These are phyloP conservation scores for Candida tunisiensis DNA, from an alignment of 1,139 yeast species.

Conservation along the genomic window DNA sequence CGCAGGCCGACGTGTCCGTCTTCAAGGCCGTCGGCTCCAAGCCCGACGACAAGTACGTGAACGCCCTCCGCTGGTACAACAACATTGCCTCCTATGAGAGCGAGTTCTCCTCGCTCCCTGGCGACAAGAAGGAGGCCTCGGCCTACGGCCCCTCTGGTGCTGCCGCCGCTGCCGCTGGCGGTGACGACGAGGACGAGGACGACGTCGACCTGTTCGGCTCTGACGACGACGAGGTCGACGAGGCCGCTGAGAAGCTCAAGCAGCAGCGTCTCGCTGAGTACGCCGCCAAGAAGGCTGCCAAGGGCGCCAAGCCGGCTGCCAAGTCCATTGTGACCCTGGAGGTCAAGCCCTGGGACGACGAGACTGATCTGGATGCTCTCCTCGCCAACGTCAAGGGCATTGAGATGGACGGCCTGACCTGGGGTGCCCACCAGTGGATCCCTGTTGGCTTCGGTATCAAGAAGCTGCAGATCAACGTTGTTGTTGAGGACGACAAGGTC, in stretches of 20 bases:
- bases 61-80: slow-evolving; percentile 96
- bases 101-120: slow-evolving; percentile 36
- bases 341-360: slow-evolving; percentile 99
- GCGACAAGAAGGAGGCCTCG: slow-evolving; percentile 19
- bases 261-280: slow-evolving; percentile 96
- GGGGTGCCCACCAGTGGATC: slow-evolving; percentile 97
- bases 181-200: slow-evolving; percentile 71
- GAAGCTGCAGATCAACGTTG: slow-evolving; percentile 97
- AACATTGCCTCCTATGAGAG: slow-evolving; percentile 88
- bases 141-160: slow-evolving; percentile 52
- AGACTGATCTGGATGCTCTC: slow-evolving; percentile 84
- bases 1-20: slow-evolving; percentile 91
- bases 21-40: slow-evolving; percentile 76
- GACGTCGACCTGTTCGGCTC: slow-evolving; percentile 95
- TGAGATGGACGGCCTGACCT: slow-evolving; percentile 80
- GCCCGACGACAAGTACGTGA: slow-evolving; percentile 59
- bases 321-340: slow-evolving; percentile 93
- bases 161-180: slow-evolving; percentile 39
- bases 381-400: slow-evolving; percentile 72
- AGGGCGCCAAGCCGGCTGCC: slow-evolving; percentile 97
- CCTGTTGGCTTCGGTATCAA: slow-evolving; percentile 99
- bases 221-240: slow-evolving; percentile 86
- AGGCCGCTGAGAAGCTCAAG: slow-evolving; percentile 91
- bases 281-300: slow-evolving; percentile 93
- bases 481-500: slow-evolving; percentile 93